Conservation (phyloP, 306 rosid species). For the Cicer cuneatum region DNA sequence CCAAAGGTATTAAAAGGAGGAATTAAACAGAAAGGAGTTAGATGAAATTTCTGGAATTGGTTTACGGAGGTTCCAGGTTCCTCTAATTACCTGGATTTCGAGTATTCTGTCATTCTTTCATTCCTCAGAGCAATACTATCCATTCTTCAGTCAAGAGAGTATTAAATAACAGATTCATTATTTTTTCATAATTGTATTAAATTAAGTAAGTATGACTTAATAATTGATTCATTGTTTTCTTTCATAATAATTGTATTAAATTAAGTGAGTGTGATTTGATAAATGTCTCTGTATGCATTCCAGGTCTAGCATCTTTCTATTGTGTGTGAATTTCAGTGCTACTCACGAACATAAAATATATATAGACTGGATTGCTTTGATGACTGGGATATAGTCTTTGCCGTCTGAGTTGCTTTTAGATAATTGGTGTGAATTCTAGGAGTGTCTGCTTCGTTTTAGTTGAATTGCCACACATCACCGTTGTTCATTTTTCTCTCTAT, state of each 20-base stretch:
- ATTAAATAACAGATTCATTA: not conserved
- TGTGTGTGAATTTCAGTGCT: not conserved
- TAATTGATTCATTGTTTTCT: not conserved
- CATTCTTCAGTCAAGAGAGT: not conserved
- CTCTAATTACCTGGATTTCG: not conserved
- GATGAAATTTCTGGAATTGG: not conserved
- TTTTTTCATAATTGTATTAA: conserved; percentile 12
- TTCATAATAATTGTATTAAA: conserved; percentile 13
- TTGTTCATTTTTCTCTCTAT: conserved; percentile 36
- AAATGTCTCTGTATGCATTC: conserved; percentile 15
- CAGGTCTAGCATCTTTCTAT: conserved; percentile 11
- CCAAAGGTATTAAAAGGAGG: not conserved
- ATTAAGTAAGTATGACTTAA: conserved; percentile 1
- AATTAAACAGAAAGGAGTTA: not conserved
- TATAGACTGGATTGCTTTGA: conserved; percentile 11
- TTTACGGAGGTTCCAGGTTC: not conserved
- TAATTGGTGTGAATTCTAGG: conserved; percentile 1
- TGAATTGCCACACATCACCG: conserved; percentile 16
- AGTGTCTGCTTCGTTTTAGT: conserved; percentile 3
- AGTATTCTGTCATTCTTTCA: not conserved
- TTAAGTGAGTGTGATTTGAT: conserved; percentile 15
- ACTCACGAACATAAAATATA: not conserved
- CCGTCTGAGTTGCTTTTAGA: conserved; percentile 19
- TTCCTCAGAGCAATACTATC: not conserved
- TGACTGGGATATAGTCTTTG: conserved; percentile 26